Percentiles rank a stretch among this genome's conserved stretches.
These are phyloP conservation scores for Penicillium ochrochloron DNA, from an alignment of 495 filamentous ascomycete species.

Conservation along the genomic window DNA sequence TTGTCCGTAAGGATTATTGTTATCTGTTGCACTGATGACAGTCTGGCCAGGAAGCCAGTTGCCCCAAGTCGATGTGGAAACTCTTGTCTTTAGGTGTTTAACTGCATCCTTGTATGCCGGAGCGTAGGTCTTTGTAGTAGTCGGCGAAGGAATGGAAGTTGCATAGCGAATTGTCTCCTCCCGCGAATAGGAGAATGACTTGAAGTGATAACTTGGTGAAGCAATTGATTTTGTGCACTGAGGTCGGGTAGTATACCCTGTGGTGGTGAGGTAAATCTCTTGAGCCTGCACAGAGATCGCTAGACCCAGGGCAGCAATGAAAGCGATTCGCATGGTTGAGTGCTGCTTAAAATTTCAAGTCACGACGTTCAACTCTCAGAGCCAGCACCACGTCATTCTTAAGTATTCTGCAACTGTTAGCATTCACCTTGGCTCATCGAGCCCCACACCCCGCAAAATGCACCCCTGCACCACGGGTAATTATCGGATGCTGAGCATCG, in stretches of 20 bases:
- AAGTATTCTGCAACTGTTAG: not conserved
- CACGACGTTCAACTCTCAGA: not conserved
- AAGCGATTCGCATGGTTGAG: conserved; percentile 7
- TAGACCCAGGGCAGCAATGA: conserved; percentile 8
- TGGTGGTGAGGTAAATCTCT: conserved; percentile 31
- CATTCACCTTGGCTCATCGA: not conserved
- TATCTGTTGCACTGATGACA: conserved; percentile 33
- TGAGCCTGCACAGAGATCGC: conserved; percentile 24
- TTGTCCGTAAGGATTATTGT: conserved; percentile 37
- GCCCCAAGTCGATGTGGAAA: conserved; percentile 38
- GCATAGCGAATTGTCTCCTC: conserved; percentile 35
- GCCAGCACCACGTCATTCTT: not conserved
- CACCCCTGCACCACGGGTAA: not conserved
- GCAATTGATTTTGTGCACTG: conserved; percentile 26
- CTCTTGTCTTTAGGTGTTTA: conserved; percentile 23
- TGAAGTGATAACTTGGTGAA: conserved; percentile 29
- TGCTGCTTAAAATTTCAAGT: not conserved
- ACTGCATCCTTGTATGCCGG: conserved; percentile 26
- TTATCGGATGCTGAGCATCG: not conserved
- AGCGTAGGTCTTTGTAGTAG: conserved; percentile 28
- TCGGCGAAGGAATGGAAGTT: conserved; percentile 34
- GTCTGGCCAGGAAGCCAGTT: conserved; percentile 37
- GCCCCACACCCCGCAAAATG: conserved; percentile 4
- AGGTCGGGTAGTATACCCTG: conserved; percentile 28
- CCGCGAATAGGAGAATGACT: conserved; percentile 30